Evolutionary conservation across 805 yeast genomes (phyloP), one percentile per base, ranked within the genome.

Genomic region (Pichia deserticola): DNA sequence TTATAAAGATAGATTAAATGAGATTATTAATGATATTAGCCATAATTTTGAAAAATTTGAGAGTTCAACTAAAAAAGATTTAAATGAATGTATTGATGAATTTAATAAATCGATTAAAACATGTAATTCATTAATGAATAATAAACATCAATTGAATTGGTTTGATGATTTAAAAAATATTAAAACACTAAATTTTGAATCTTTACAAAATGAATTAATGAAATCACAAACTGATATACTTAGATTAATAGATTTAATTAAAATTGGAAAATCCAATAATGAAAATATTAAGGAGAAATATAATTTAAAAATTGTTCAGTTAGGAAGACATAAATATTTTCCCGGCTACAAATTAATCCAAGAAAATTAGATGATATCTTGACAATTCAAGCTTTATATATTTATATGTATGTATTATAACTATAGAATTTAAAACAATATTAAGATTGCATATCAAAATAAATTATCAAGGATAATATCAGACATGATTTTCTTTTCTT

Each of bases 241-340:
- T 3, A 27, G 42, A 25, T 20, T 45, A 7, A 11, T 45, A 9
- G 30, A 37, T 5, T 5, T 32, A 11, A 28, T 46, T 15, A 38
- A 44, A 10, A 5, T 10, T 6, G 3, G n/a, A 15, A 33, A 30
- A 25, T 20, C 33, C 9, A 12, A 30, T 40, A 25, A 20, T 13
- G 36, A 36, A 13, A 47, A 43, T 0, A 28, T 49, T n/a, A n/a
- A 7, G 5, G 38, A 36, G 1, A 1, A 46, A 6, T 50, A 61
- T 8, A 51, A 44, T 20, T 57, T 70, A 7, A 53, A 47, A 6
- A 53, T 71, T 30, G 62, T 62, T 40, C 62, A 61, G 11, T 61
- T 65, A 11, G 65, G 66, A 7, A 71, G 66, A 56, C 81, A 77
- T 57, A 62, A 69, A 48, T 76, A 70, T 57, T 78, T 76, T 65